These are phyloP conservation scores for Globisporangium spiculum DNA, from an alignment of 352 stramenopile genomes.

Conservation along the genomic window DNA sequence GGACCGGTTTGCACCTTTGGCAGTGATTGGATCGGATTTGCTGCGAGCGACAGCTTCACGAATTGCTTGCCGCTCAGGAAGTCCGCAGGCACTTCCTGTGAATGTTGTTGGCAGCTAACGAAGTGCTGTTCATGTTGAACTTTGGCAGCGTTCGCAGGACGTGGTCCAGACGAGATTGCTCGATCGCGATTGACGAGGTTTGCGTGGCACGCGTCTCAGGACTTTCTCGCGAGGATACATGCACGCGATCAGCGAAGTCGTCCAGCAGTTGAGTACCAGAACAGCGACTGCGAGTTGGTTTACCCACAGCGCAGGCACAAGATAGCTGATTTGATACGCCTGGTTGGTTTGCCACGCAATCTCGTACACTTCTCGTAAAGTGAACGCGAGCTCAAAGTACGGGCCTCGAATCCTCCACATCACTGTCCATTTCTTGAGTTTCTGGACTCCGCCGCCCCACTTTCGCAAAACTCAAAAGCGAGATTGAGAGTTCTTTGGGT, in stretches of 20 bases:
- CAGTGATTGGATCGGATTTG: neutral
- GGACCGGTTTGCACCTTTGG: neutral
- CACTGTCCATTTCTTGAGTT: neutral
- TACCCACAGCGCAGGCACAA: neutral
- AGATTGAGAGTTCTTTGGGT: neutral
- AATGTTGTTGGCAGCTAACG: neutral
- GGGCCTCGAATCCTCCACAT: neutral
- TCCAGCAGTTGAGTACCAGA: neutral
- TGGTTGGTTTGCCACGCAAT: neutral
- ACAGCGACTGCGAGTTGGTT: neutral
- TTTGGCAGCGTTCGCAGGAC: neutral
- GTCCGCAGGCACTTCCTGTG: neutral
- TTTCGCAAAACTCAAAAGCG: neutral
- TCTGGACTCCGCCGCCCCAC: neutral
- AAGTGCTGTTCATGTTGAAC: neutral
- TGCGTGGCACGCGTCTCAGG: neutral
- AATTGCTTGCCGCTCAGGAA: neutral
- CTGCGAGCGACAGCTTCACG: conserved; percentile 1
- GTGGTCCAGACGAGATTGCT: neutral
- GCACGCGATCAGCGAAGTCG: neutral
- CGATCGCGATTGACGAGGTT: neutral
- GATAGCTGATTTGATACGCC: neutral
- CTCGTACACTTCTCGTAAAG: neutral
- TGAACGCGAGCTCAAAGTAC: neutral
- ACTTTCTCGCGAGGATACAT: conserved; percentile 2